Percentiles rank a stretch among this genome's conserved stretches.
These are phyloP conservation scores for Lachnellula arida DNA, from an alignment of 2,329 filamentous ascomycete genomes.

Conservation along the genomic window DNA sequence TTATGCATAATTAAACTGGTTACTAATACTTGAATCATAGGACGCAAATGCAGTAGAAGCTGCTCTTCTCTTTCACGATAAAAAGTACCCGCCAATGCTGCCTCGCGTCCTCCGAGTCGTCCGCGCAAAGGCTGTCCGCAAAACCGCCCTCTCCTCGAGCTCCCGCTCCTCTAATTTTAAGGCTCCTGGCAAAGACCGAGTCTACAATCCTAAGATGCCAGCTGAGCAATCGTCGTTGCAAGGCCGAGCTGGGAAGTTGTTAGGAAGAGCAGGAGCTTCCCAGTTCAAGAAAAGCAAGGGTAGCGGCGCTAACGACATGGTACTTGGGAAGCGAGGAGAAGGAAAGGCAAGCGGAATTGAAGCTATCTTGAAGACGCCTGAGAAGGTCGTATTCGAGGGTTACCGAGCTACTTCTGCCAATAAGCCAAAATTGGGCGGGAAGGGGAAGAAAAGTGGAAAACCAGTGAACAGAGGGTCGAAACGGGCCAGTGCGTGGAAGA, in stretches of 20 bases:
- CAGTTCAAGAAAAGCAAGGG: conserved; percentile 28
- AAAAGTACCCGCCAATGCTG: conserved; percentile 93
- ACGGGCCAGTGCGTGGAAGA: conserved; percentile 35
- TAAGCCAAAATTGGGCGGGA: conserved; percentile 55
- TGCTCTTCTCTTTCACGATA: conserved; percentile 82
- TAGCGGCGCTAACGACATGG: conserved; percentile 26
- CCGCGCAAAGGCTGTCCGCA: conserved; percentile 54
- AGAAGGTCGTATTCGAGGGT: conserved; percentile 76
- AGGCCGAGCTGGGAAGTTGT: conserved; percentile 69
- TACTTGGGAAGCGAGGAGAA: conserved; percentile 20
- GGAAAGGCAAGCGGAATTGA: conserved; percentile 16
- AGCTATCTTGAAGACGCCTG: conserved; percentile 50
- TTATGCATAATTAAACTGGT: background rate
- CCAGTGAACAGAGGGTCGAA: conserved; percentile 34
- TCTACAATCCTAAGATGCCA: conserved; percentile 66
- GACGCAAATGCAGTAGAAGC: conserved; percentile 85
- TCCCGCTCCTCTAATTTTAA: conserved; percentile 12
- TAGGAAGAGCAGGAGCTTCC: conserved; percentile 64
- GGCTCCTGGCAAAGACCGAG: conserved; percentile 32
- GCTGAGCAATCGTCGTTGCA: conserved; percentile 65
- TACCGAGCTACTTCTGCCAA: conserved; percentile 65
- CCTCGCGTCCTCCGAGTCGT: conserved; percentile 81
- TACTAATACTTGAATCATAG: conserved; percentile 34
- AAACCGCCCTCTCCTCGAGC: conserved; percentile 29
- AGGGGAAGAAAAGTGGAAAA: conserved; percentile 47